phyloP scores from a whole-genome alignment of 2,329 filamentous ascomycete genomes.

The Juglanconis oblonga region DNA sequence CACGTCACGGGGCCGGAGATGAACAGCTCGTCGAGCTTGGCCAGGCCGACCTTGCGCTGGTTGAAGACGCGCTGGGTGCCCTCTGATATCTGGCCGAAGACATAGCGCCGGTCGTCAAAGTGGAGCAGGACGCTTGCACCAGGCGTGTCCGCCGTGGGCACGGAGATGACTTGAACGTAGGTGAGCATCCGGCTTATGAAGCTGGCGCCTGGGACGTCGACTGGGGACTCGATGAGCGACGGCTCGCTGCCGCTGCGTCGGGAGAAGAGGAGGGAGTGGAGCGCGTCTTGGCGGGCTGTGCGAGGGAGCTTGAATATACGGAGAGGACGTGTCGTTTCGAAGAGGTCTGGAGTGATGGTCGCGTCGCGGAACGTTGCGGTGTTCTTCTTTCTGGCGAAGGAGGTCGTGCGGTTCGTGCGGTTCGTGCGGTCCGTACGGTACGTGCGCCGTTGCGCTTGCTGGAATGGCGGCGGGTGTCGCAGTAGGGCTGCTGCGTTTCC shows the following conservation, averaged over 20 bases:
- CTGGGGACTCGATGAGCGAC: background rate
- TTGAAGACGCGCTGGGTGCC: conserved; percentile 77
- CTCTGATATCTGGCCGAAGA: conserved; percentile 80
- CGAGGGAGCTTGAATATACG: background rate
- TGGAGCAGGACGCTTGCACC: conserved; percentile 76
- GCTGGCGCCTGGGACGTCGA: conserved; percentile 2
- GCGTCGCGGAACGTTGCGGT: background rate
- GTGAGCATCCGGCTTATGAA: conserved; percentile 58
- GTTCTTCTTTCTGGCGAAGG: background rate
- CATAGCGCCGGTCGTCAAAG: conserved; percentile 77
- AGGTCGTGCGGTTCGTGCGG: too few relatives aligned
- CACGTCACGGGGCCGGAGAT: conserved; percentile 75
- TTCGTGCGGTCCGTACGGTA: background rate
- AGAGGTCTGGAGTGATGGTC: background rate
- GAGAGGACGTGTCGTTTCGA: background rate
- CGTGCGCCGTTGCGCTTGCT: background rate
- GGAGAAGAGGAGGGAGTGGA: conserved; percentile 4
- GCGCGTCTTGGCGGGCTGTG: background rate
- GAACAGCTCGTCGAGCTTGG: conserved; percentile 74
- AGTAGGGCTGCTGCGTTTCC: background rate
- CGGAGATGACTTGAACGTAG: conserved; percentile 71
- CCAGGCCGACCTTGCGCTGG: conserved; percentile 63
- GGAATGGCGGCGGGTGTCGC: background rate
- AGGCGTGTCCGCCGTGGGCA: conserved; percentile 83
- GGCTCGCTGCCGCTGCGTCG: background rate